These are phyloP conservation scores for Leccinum subrobustum DNA, from an alignment of 1,284 basidiomycete genomes.

Conservation along the genomic window DNA sequence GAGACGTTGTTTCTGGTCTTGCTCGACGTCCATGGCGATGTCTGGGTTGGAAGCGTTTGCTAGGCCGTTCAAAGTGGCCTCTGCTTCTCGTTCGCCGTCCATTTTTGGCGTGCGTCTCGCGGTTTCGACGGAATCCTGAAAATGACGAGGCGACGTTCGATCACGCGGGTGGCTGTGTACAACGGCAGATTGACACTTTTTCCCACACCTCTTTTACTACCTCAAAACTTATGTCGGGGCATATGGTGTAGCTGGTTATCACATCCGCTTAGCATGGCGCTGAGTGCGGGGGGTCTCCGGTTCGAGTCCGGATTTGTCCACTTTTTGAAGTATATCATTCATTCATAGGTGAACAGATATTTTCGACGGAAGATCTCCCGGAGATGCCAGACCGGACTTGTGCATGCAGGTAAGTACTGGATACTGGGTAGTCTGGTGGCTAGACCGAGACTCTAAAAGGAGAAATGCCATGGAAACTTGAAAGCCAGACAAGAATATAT, in stretches of 20 bases:
- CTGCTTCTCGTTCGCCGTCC: conserved; percentile 22
- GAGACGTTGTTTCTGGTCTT: conserved; percentile 7
- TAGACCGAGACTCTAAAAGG: too few relatives aligned
- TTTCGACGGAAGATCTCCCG: too few relatives aligned
- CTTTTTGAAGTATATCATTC: background rate
- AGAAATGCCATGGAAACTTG: too few relatives aligned
- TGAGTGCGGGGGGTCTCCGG: conserved; percentile 40
- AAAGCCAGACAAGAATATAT: too few relatives aligned
- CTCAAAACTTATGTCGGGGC: conserved; percentile 14
- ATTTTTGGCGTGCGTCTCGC: conserved; percentile 18
- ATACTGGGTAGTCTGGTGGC: too few relatives aligned
- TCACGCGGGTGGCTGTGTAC: conserved; percentile 30
- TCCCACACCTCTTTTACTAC: conserved; percentile 11
- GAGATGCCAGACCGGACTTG: too few relatives aligned
- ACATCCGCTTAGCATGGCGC: conserved; percentile 44
- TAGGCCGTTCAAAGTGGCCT: background rate
- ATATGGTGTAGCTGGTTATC: conserved; percentile 52
- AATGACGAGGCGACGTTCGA: conserved; percentile 29
- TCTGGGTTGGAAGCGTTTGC: background rate
- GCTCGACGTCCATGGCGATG: conserved; percentile 25
- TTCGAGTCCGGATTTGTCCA: conserved; percentile 42
- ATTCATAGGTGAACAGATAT: too few relatives aligned
- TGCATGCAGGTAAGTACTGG: too few relatives aligned
- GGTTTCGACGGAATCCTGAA: conserved; percentile 21
- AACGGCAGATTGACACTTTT: background rate